phyloP scores from a whole-genome alignment of 805 yeast genomes.

The Cyberlindnera euphorbiiphila region DNA sequence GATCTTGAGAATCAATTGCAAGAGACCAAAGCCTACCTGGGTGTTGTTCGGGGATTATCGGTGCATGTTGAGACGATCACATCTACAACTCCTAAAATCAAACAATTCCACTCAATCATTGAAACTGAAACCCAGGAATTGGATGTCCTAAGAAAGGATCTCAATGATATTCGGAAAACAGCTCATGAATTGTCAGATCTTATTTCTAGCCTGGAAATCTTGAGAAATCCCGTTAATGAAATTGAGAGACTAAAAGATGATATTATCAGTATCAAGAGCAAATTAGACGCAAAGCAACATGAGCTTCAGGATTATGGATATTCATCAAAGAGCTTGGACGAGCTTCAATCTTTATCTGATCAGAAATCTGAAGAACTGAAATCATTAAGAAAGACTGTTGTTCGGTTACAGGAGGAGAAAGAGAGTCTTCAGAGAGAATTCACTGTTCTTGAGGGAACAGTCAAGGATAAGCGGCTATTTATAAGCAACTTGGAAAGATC shows the following conservation, averaged over 20 bases:
- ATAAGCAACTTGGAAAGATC: conserved; percentile 53
- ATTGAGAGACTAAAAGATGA: conserved; percentile 34
- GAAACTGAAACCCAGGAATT: conserved; percentile 13
- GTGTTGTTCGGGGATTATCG: conserved; percentile 27
- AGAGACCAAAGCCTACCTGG: conserved; percentile 31
- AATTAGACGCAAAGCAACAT: conserved; percentile 29
- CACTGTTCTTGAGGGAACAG: conserved; percentile 41
- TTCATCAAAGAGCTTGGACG: conserved; percentile 36
- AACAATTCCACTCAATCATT: conserved; percentile 15
- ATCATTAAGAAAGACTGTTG: conserved; percentile 33
- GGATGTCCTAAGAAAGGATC: neutral
- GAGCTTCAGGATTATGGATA: conserved; percentile 38
- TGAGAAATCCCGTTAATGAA: conserved; percentile 33
- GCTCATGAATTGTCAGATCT: conserved; percentile 1
- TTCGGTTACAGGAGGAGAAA: conserved; percentile 36
- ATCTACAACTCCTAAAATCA: conserved; percentile 12
- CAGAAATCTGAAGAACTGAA: conserved; percentile 38
- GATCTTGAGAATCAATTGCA: conserved; percentile 32
- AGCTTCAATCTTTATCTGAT: conserved; percentile 42
- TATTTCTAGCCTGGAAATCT: conserved; percentile 10
- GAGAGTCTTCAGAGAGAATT: conserved; percentile 43
- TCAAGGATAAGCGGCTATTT: conserved; percentile 49
- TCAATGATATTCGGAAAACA: conserved; percentile 10
- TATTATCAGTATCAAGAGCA: conserved; percentile 25
- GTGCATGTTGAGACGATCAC: conserved; percentile 26